Evolutionary conservation across 306 rosid genomes (phyloP), one percentile per base, ranked within the genome.

Genomic region (Prunus mira): DNA sequence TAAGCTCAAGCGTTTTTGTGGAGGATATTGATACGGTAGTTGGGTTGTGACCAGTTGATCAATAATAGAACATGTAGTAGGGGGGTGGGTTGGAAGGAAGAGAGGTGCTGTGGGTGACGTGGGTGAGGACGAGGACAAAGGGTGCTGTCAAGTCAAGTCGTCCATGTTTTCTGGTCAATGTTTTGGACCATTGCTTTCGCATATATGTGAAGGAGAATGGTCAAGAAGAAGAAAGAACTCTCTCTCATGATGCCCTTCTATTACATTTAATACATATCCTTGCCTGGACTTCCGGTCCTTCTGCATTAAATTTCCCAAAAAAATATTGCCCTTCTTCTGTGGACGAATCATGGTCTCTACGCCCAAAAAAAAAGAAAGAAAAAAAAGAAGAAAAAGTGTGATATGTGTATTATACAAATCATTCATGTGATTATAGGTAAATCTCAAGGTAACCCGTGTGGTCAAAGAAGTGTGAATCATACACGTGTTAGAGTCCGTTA

Each of bases 91-190:
- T 14, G 12, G 61, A 69, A 65, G 66, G 58, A 70, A 65, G 27
- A 74, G 64, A 20, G 38, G 34, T 24, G 51, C 20, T 45, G 19
- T 20, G 65, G 18, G 30, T 73, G 75, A 57, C 55, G 67, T 71
- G n/a, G 7, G 18, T 61, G 71, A 19, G 14, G 20, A 66, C n/a
- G 69, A 75, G 75, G 85, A 81, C 85, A 78, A 73, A 27, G 55
- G 51, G 64, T 46, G 22, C 13, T 24, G 57, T 20, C 43, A 34
- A 72, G 45, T 20, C 30, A 22, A 70, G 27, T 27, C 66, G 66
- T 56, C 79, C 87, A 71, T 78, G 85, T 64, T 81, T 83, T 80
- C 38, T 71, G 92, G 87, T 85, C 89, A 85, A 79, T 82, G 85
- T 71, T 78, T 78, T 76, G 56, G 66, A 65, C 67, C 57, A 51